phyloP scores from a whole-genome alignment of 345 rosid species.

The Citrus medica region DNA sequence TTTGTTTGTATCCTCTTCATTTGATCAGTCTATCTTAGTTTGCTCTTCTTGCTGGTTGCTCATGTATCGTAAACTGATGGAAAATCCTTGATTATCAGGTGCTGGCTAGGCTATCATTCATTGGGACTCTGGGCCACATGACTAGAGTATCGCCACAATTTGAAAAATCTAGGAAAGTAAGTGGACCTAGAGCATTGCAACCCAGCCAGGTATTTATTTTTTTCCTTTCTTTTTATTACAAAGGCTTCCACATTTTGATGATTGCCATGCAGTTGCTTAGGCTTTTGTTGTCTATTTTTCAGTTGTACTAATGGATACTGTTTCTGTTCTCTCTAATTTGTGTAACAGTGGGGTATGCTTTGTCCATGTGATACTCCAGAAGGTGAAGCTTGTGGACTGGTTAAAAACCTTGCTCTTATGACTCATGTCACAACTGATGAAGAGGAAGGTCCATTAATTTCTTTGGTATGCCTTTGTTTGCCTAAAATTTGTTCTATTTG shows the following conservation, averaged over 20 bases:
- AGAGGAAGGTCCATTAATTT: conserved; percentile 81
- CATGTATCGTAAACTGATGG: conserved; percentile 14
- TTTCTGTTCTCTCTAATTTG: background rate
- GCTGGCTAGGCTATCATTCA: conserved; percentile 75
- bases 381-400: conserved; percentile 96
- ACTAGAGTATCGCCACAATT: conserved; percentile 83
- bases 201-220: conserved; percentile 77
- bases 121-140: conserved; percentile 74
- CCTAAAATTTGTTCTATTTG: conserved; percentile 4
- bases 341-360: conserved; percentile 93
- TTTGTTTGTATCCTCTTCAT: conserved; percentile 19
- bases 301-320: background rate
- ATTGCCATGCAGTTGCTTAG: background rate
- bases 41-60: conserved; percentile 7
- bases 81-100: conserved; percentile 44
- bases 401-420: conserved; percentile 96
- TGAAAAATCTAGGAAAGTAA: conserved; percentile 97
- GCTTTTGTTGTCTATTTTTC: conserved; percentile 5
- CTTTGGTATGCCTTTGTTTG: conserved; percentile 46
- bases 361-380: conserved; percentile 99
- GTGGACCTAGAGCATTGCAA: conserved; percentile 98
- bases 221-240: conserved; percentile 2
- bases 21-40: conserved; percentile 3
- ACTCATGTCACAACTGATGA: conserved; percentile 97
- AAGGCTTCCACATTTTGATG: background rate